phyloP scores from a whole-genome alignment of 2,329 filamentous ascomycete genomes.

The Cladosporium sp. region DNA sequence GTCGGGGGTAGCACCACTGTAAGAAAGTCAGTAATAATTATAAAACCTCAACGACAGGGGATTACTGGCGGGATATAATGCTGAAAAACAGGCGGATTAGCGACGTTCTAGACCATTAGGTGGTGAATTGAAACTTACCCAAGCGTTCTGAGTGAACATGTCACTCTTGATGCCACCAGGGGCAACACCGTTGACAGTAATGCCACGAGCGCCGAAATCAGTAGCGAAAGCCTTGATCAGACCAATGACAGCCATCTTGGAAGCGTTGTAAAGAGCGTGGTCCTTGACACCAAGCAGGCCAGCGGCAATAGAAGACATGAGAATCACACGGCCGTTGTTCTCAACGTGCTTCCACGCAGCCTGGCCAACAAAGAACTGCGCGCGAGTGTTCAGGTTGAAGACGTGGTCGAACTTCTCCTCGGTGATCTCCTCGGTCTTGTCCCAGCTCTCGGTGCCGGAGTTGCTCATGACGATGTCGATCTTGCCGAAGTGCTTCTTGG shows the following conservation, averaged over 20 bases:
- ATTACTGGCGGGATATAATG: not conserved
- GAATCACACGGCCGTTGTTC: conserved; percentile 66
- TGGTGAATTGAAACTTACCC: no score
- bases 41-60: not conserved
- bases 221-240: conserved; percentile 69
- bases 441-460: conserved; percentile 61
- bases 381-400: conserved; percentile 64
- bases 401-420: conserved; percentile 70
- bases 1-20: conserved; percentile 43
- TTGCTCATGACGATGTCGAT: conserved; percentile 52
- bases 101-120: no score
- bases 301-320: conserved; percentile 69
- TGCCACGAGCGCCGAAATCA: conserved; percentile 63
- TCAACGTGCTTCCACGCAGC: conserved; percentile 68
- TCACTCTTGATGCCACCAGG: conserved; percentile 71
- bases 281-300: conserved; percentile 64
- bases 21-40: not conserved
- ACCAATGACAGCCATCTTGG: conserved; percentile 69
- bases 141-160: conserved; percentile 55
- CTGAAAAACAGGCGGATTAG: no score
- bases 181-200: conserved; percentile 70
- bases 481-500: conserved; percentile 39
- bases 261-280: conserved; percentile 68
- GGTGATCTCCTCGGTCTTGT: conserved; percentile 63
- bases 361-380: conserved; percentile 75